Conservation (phyloP, 2,329 filamentous ascomycete genomes). For the Epichloe scottii region DNA sequence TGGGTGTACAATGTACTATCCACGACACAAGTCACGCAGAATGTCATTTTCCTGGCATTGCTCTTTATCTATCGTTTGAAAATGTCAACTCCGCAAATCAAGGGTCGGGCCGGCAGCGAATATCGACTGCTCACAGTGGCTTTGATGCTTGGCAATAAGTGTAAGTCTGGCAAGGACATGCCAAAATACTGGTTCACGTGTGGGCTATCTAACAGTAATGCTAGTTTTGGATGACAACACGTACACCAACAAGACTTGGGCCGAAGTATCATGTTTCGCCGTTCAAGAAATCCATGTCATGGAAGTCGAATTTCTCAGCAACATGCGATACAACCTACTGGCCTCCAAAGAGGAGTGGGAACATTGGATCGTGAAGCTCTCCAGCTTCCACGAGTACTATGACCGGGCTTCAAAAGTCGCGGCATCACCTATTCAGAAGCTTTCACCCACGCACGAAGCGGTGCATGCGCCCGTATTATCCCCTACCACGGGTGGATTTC, state of each 20-base stretch:
- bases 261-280: constrained; percentile 87
- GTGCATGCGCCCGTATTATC: constrained; percentile 37
- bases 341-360: constrained; percentile 80
- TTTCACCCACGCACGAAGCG: constrained; percentile 26
- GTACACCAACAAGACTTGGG: constrained; percentile 99
- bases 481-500: constrained; percentile 28
- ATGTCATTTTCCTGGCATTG: constrained; percentile 81
- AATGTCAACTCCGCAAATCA: constrained; percentile 75
- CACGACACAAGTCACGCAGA: constrained; percentile 92
- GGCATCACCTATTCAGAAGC: constrained; percentile 27
- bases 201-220: background rate
- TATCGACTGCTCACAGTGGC: constrained; percentile 87
- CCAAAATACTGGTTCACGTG: background rate
- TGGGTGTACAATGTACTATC: constrained; percentile 87
- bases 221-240: constrained; percentile 95
- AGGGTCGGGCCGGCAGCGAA: constrained; percentile 86
- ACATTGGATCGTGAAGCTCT: constrained; percentile 72
- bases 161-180: constrained; percentile 31
- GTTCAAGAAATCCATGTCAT: constrained; percentile 96
- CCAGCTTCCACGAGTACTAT: constrained; percentile 74
- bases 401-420: constrained; percentile 47
- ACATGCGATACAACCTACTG: constrained; percentile 89
- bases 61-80: constrained; percentile 91
- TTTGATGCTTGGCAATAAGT: constrained; percentile 97
- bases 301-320: constrained; percentile 99